A percentile compares a stretch with the other conserved stretches of the same genome.
Evolutionary conservation across 768 basidiomycete species (phyloP).

Genomic region (Naematelia aurantialba): DNA sequence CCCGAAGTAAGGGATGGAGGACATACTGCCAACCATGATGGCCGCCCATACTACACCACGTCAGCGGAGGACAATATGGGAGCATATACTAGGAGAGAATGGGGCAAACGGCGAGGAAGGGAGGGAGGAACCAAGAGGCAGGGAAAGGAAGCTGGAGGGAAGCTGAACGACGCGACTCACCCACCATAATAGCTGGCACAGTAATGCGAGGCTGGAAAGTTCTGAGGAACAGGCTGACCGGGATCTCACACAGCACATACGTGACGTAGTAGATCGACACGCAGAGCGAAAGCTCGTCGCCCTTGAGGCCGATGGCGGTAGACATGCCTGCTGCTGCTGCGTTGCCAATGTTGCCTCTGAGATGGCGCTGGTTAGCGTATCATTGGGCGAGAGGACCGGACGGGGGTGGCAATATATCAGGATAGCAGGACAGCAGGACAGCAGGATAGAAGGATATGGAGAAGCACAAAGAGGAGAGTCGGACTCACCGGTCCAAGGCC

Average conservation of each 20-base stretch:
- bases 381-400: too few species aligned
- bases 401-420: too few species aligned
- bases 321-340: constrained; percentile 7
- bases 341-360: constrained; percentile 23
- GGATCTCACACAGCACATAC: constrained; percentile 54
- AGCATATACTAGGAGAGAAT: too few species aligned
- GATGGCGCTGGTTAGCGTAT: neutral
- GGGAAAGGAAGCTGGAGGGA: too few species aligned
- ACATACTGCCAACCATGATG: constrained; percentile 7
- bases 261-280: constrained; percentile 48
- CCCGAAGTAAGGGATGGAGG: neutral
- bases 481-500: neutral
- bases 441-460: too few species aligned
- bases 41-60: constrained; percentile 15
- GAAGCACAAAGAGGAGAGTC: too few species aligned
- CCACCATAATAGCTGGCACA: neutral
- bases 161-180: neutral
- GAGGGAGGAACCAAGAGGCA: too few species aligned
- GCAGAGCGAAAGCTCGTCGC: neutral
- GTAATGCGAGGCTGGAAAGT: neutral
- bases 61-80: too few species aligned
- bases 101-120: too few species aligned
- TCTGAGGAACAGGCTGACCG: constrained; percentile 16
- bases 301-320: neutral
- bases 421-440: too few species aligned